Base-by-base conservation (phyloP, 2,329 filamentous ascomycete genomes). In the Neoarthrinium moseri region DNA sequence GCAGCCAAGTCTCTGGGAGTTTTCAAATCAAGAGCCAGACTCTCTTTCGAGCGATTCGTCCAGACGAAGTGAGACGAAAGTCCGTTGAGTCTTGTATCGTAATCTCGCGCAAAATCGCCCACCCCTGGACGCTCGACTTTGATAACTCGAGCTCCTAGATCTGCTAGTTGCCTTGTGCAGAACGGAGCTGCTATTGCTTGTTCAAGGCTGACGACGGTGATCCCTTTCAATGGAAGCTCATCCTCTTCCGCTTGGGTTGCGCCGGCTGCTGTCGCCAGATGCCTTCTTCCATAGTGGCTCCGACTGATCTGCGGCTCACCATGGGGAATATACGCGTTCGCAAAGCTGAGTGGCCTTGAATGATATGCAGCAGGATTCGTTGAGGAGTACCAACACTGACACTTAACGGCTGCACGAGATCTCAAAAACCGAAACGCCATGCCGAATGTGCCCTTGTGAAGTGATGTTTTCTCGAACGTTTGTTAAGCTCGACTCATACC, bases 111-210 rank as follows among this genome's bases (percentile, higher is more conserved):
- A 53, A 80, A 80, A 53, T 80, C 77, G 1, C 76, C 76, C 0
- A 69, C 68, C 0, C 61, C 67, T 0, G 74, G 76, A 1, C 77
- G 70, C 52, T 80, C 76, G 17, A 80, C 59, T 56, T 80, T 80
- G 57, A 79, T 79, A 17, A 80, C 74, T 5, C 75, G 66, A 2
- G 76, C 76, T 11, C 77, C 77, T 7, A 74, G 63, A 49, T 80
- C 76, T 15, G 77, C 75, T 4, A 78, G 65, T 41, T 80, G 76
- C 1, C 76, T 66, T 0, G 77, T 79, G 50, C 74, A 78, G 47
- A 78, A 78, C 1, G 76, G 76, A 0, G 74, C 75, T 0, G 76
- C 73, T 50, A 80, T 75, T 37, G 76, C 76, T 55, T 80, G 76
- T 47, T 79, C 76, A 0, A 79, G 62, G 32, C 73, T 74, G 18